Evolutionary conservation across 306 rosid genomes (phyloP).

Genomic region (Cucumis sativus): DNA sequence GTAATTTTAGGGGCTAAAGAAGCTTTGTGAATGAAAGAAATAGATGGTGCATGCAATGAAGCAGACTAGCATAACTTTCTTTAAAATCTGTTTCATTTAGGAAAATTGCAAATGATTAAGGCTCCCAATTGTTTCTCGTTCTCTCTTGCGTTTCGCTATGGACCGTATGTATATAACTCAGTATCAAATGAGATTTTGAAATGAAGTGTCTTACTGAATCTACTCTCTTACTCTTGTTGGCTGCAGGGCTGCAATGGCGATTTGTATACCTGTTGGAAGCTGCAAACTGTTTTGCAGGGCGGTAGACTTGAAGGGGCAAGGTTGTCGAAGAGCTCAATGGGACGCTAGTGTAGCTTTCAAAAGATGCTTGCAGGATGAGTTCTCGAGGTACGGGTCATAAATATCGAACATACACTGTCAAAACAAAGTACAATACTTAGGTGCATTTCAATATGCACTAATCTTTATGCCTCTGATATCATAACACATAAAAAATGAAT

Average conservation of each 20-base stretch:
- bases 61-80: not conserved
- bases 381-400: conserved; percentile 36
- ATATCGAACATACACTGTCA: not conserved
- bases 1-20: not conserved
- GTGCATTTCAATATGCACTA: no score
- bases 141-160: not conserved
- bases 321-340: conserved; percentile 31
- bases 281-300: conserved; percentile 28
- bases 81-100: not conserved
- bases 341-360: conserved; percentile 24
- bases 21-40: not conserved
- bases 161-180: not conserved
- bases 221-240: conserved; percentile 9
- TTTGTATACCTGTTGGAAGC: conserved; percentile 45
- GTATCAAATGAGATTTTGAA: not conserved
- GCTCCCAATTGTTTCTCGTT: not conserved
- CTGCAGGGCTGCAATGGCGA: conserved; percentile 40
- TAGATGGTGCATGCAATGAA: not conserved
- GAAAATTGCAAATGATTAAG: not conserved
- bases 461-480: no score
- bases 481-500: no score
- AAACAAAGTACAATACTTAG: not conserved
- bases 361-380: conserved; percentile 29
- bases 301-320: conserved; percentile 24
- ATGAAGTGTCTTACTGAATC: not conserved